Conservation (phyloP, 345 rosid species). For the Carallia pectinifolia region DNA sequence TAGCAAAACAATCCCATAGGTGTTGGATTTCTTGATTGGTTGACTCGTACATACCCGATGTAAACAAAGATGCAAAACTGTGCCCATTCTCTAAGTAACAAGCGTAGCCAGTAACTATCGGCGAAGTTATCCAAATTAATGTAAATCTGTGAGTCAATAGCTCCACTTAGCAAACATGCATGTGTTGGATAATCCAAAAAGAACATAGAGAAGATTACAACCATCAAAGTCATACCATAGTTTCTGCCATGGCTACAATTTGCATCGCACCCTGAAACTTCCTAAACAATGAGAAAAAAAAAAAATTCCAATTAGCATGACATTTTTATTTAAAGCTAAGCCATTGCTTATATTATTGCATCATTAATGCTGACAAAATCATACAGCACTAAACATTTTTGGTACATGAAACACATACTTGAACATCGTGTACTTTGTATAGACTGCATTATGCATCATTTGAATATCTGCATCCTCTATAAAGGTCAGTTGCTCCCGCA, state of each 20-base stretch:
- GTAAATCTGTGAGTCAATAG: conserved; percentile 45
- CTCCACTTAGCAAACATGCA: not conserved
- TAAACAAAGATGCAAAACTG: conserved; percentile 80
- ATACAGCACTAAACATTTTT: not conserved
- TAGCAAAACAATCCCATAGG: not conserved
- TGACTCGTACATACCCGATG: conserved; percentile 58
- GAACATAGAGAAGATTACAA: not conserved
- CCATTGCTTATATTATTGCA: not conserved
- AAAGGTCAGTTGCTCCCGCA: conserved; percentile 66
- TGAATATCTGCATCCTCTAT: conserved; percentile 83
- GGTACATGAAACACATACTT: conserved; percentile 46
- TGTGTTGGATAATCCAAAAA: not conserved
- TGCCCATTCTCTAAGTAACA: conserved; percentile 83
- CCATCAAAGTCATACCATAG: conserved; percentile 48
- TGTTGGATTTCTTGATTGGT: not conserved
- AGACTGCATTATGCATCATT: conserved; percentile 78
- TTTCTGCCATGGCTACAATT: conserved; percentile 81
- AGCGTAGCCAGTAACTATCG: conserved; percentile 74
- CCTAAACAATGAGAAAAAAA: conserved; percentile 39
- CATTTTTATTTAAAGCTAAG: conserved; percentile 2
- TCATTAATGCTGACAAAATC: not conserved
- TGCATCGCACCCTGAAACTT: conserved; percentile 93
- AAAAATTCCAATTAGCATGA: not conserved
- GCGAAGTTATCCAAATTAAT: conserved; percentile 69
- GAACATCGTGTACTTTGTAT: conserved; percentile 77